Evolutionary conservation across 345 rosid species (phyloP).

Genomic region (Moricandia moricandioides): DNA sequence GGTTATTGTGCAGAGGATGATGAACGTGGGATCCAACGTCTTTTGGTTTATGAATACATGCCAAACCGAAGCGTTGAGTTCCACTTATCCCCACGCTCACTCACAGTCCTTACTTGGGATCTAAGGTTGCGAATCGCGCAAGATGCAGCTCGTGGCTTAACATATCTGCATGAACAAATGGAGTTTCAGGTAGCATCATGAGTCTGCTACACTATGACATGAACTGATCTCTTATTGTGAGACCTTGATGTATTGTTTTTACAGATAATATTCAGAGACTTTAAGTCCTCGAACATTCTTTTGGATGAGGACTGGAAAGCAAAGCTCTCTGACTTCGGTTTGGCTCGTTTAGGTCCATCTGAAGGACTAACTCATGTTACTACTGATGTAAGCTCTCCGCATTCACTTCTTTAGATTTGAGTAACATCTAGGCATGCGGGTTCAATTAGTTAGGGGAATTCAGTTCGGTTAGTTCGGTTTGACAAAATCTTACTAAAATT

Average conservation of each 20-base stretch:
- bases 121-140: slow-evolving; percentile 81
- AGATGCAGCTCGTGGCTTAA: slow-evolving; percentile 86
- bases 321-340: slow-evolving; percentile 90
- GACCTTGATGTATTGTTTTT: background rate
- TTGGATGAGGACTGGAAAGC: slow-evolving; percentile 88
- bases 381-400: slow-evolving; percentile 60
- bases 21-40: slow-evolving; percentile 89
- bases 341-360: slow-evolving; percentile 88
- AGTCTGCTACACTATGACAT: background rate
- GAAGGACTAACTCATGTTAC: slow-evolving; percentile 94
- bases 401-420: background rate
- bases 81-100: slow-evolving; percentile 53
- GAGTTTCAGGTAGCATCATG: slow-evolving; percentile 65
- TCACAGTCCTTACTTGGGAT: slow-evolving; percentile 65
- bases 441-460: too few species aligned
- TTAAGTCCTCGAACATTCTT: slow-evolving; percentile 88
- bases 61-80: slow-evolving; percentile 72
- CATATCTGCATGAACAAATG: slow-evolving; percentile 85
- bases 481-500: too few species aligned
- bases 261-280: slow-evolving; percentile 83
- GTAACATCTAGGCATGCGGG: background rate
- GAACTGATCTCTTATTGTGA: slow-evolving; percentile 8
- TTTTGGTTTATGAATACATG: slow-evolving; percentile 82
- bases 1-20: slow-evolving; percentile 96
- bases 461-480: too few species aligned